Evolutionary conservation across 805 yeast species (phyloP).

Genomic region (Cyberlindnera nakhonratchasimensis): DNA sequence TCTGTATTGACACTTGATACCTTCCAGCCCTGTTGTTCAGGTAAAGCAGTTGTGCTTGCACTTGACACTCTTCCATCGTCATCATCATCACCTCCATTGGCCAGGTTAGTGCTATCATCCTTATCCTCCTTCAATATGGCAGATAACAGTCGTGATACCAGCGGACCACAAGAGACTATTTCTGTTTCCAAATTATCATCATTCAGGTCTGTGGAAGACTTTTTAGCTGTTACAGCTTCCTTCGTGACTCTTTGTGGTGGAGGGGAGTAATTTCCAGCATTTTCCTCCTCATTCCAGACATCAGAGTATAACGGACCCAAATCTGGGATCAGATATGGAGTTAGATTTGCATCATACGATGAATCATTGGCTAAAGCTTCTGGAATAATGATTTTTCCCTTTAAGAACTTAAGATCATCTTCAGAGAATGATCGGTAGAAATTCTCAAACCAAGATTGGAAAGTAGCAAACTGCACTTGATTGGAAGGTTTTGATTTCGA

Average conservation of each 20-base stretch:
- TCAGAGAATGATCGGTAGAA: constrained; percentile 73
- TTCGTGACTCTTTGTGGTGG: constrained; percentile 44
- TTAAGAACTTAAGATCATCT: constrained; percentile 76
- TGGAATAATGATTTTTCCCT: constrained; percentile 57
- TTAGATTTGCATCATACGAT: constrained; percentile 61
- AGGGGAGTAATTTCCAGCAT: constrained; percentile 46
- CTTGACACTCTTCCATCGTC: constrained; percentile 28
- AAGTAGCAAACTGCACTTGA: constrained; percentile 90
- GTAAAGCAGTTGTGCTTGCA: constrained; percentile 29
- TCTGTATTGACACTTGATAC: constrained; percentile 49
- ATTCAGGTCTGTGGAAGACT: constrained; percentile 50
- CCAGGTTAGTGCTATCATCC: constrained; percentile 15
- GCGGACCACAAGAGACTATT: constrained; percentile 84
- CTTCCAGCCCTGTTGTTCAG: constrained; percentile 47
- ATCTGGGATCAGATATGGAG: constrained; percentile 80
- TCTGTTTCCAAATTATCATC: constrained; percentile 70
- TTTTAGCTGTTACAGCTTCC: constrained; percentile 47
- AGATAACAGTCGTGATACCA: constrained; percentile 76
- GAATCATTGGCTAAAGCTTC: constrained; percentile 36
- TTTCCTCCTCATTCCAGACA: constrained; percentile 83
- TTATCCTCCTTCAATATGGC: constrained; percentile 59
- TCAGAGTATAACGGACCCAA: constrained; percentile 81
- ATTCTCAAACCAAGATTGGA: constrained; percentile 79
- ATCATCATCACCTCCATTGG: constrained; percentile 24
- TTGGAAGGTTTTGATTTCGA: constrained; percentile 80